Evolutionary conservation across 2,329 filamentous ascomycete genomes (phyloP).

Genomic region (Teratosphaeria epicoccoides): DNA sequence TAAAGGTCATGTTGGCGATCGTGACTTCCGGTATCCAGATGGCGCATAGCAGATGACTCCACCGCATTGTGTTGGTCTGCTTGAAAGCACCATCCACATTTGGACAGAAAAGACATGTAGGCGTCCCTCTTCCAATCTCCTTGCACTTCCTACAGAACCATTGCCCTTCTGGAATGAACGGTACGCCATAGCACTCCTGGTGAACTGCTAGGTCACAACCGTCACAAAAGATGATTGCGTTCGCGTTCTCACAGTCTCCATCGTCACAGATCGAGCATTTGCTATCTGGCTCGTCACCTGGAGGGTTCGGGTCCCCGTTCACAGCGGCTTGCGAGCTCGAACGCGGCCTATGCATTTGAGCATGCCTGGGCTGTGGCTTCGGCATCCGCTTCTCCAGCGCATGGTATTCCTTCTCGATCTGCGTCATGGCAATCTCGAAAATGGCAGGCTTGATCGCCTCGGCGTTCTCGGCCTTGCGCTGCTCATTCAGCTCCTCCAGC

Average conservation of each 20-base stretch:
- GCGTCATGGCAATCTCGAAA: slow-evolving; percentile 96
- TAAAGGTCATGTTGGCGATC: slow-evolving; percentile 89
- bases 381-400: slow-evolving; percentile 91
- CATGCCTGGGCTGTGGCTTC: slow-evolving; percentile 91
- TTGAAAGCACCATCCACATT: slow-evolving; percentile 98
- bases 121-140: slow-evolving; percentile 81
- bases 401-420: slow-evolving; percentile 98
- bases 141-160: slow-evolving; percentile 98
- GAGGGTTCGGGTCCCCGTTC: slow-evolving; percentile 73
- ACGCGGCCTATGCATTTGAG: slow-evolving; percentile 82
- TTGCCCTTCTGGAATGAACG: slow-evolving; percentile 96
- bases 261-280: slow-evolving; percentile 98
- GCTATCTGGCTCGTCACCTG: slow-evolving; percentile 87
- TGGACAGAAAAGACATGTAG: slow-evolving; percentile 95
- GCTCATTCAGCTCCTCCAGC: slow-evolving; percentile 73
- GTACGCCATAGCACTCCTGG: slow-evolving; percentile 97
- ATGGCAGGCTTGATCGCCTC: slow-evolving; percentile 84
- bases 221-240: slow-evolving; percentile 97
- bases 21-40: slow-evolving; percentile 99
- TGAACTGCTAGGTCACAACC: slow-evolving; percentile 95
- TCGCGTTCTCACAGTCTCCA: slow-evolving; percentile 98
- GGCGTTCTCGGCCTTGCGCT: slow-evolving; percentile 61
- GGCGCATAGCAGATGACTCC: slow-evolving; percentile 91
- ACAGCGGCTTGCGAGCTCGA: slow-evolving; percentile 92
- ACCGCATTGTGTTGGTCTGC: slow-evolving; percentile 90